Percentiles rank a stretch among this genome's conserved stretches.
Conservation (phyloP, 352 stramenopile species). For the Phytophthora pinifolia region DNA sequence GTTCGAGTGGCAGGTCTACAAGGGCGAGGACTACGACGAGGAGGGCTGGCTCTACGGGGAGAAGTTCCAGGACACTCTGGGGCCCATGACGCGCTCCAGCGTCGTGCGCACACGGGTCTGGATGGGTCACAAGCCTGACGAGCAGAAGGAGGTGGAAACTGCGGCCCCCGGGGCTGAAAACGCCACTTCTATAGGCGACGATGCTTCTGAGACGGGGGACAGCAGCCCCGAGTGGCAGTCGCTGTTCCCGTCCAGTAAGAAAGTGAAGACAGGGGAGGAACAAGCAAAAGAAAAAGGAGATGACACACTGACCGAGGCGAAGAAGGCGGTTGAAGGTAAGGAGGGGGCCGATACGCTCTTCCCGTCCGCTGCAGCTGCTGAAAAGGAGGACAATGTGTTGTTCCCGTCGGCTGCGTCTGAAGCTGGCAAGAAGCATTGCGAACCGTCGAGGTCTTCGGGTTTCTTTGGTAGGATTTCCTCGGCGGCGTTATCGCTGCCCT, state of each 20-base stretch:
- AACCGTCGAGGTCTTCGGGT: conserved; percentile 27
- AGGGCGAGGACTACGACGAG: conserved; percentile 81
- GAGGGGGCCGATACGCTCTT: conserved; percentile 9
- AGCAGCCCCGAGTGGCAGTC: conserved; percentile 36
- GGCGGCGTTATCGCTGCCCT: conserved; percentile 57
- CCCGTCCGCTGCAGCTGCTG: conserved; percentile 3
- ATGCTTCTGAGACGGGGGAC: conserved; percentile 15
- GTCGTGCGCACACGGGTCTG: conserved; percentile 81
- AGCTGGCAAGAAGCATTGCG: conserved; percentile 24
- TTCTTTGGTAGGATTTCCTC: conserved; percentile 72
- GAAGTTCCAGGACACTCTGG: conserved; percentile 66
- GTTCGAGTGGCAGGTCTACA: conserved; percentile 78
- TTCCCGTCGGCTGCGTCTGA: conserved; percentile 18
- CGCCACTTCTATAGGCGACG: background rate
- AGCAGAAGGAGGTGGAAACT: conserved; percentile 27
- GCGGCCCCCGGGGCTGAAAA: conserved; percentile 4
- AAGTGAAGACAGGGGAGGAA: conserved; percentile 5
- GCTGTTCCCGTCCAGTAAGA: conserved; percentile 36
- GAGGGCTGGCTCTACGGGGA: conserved; percentile 83
- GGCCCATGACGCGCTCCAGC: conserved; percentile 58
- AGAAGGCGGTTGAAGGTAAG: background rate
- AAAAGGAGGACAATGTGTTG: conserved; percentile 17
- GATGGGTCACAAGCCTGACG: conserved; percentile 47
- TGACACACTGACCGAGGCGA: background rate
- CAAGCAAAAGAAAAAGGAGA: conserved; percentile 3